Conservation (phyloP, 1,284 basidiomycete species). For the Trametes hirsuta region DNA sequence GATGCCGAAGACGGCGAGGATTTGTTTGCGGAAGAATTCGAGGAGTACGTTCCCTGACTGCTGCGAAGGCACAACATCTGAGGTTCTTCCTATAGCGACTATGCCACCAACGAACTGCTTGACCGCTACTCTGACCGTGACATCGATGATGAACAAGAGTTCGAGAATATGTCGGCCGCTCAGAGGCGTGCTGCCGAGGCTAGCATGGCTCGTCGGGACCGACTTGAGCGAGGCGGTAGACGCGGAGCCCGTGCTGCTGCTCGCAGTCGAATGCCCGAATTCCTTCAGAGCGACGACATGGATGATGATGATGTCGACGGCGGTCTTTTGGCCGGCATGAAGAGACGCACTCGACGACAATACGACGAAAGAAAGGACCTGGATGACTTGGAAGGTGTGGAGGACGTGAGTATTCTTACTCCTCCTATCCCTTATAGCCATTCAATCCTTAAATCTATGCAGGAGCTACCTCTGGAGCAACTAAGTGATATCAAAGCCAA, state of each 20-base stretch:
- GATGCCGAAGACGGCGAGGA: constrained; percentile 92
- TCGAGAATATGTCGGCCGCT: constrained; percentile 72
- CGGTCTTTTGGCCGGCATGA: constrained; percentile 69
- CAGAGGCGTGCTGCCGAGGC: constrained; percentile 86
- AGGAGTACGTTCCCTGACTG: constrained; percentile 60
- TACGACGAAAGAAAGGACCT: constrained; percentile 87
- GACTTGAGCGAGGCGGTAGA: constrained; percentile 67
- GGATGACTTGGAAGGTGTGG: constrained; percentile 85
- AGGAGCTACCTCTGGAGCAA: constrained; percentile 96
- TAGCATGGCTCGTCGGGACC: constrained; percentile 89
- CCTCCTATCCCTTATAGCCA: background rate
- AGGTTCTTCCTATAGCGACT: constrained; percentile 67
- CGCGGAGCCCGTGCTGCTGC: constrained; percentile 71
- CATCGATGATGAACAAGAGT: constrained; percentile 84
- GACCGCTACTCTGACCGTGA: constrained; percentile 90
- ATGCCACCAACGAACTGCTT: constrained; percentile 79
- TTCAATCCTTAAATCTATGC: background rate
- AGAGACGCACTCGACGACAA: constrained; percentile 77
- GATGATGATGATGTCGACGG: constrained; percentile 38
- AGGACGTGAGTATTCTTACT: constrained; percentile 63
- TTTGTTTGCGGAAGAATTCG: constrained; percentile 83
- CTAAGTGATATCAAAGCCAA: constrained; percentile 97
- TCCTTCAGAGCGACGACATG: constrained; percentile 74
- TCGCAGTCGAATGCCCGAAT: constrained; percentile 81
- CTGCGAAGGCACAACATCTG: background rate